These are phyloP conservation scores for Aspergillus wentii DNA, from an alignment of 495 filamentous ascomycete species.

Conservation along the genomic window DNA sequence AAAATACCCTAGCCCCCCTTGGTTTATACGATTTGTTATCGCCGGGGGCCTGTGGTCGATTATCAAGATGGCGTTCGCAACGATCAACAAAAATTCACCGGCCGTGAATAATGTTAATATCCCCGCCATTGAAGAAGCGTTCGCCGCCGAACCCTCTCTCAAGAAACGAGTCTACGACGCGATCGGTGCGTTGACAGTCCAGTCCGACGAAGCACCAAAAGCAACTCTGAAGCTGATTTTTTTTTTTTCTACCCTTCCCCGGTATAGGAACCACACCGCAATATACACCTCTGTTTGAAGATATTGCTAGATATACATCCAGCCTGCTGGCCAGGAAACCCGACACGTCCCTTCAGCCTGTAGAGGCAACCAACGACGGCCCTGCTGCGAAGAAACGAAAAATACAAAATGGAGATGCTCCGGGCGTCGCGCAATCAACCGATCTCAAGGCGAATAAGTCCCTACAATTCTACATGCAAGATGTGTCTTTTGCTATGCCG, in stretches of 20 bases:
- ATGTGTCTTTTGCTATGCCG: slow-evolving; percentile 73
- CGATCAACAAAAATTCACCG: slow-evolving; percentile 29
- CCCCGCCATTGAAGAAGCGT: slow-evolving; percentile 39
- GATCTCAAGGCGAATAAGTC: slow-evolving; percentile 36
- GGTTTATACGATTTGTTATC: not conserved
- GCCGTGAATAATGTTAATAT: slow-evolving; percentile 13
- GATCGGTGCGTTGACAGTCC: slow-evolving; percentile 39
- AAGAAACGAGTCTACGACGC: slow-evolving; percentile 46
- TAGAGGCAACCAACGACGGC: slow-evolving; percentile 19
- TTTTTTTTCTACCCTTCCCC: no score
- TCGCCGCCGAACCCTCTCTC: slow-evolving; percentile 37
- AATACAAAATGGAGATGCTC: slow-evolving; percentile 43
- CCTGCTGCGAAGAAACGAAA: slow-evolving; percentile 52
- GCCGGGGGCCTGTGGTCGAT: slow-evolving; percentile 2
- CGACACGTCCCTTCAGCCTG: slow-evolving; percentile 19
- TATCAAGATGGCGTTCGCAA: slow-evolving; percentile 38
- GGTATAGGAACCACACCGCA: slow-evolving; percentile 36
- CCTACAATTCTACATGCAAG: slow-evolving; percentile 53
- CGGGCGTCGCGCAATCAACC: slow-evolving; percentile 34
- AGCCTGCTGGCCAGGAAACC: slow-evolving; percentile 36
- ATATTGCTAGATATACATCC: slow-evolving; percentile 44
- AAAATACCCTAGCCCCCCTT: slow-evolving; percentile 4
- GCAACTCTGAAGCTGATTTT: no score
- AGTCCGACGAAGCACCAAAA: no score
- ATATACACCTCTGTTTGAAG: slow-evolving; percentile 38